Conservation (phyloP, 1,284 basidiomycete species). For the Cutaneotrichosporon sp. region DNA sequence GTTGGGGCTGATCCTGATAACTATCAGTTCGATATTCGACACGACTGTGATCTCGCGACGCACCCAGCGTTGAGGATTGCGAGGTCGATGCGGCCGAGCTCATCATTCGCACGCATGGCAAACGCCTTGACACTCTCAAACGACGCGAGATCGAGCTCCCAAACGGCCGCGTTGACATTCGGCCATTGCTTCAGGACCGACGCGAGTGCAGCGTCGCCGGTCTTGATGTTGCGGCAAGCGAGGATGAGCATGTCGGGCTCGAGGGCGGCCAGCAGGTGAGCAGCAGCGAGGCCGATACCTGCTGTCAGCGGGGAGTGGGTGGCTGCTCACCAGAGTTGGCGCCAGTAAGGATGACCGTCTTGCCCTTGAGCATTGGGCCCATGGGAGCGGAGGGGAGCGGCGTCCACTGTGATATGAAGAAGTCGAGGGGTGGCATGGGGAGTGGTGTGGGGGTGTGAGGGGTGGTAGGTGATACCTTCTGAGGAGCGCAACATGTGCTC, state of each 20-base stretch:
- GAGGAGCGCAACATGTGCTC: too few species aligned
- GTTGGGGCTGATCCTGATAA: neutral
- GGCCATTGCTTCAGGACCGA: slow-evolving; percentile 16
- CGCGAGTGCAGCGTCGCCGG: slow-evolving; percentile 16
- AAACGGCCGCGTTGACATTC: slow-evolving; percentile 19
- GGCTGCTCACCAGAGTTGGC: slow-evolving; percentile 23
- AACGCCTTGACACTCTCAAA: slow-evolving; percentile 22
- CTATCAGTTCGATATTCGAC: neutral
- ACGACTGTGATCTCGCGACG: neutral
- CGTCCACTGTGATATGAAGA: neutral
- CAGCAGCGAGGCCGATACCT: slow-evolving; percentile 28
- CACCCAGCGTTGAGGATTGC: slow-evolving; percentile 23
- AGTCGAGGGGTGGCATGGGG: neutral
- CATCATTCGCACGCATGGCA: neutral
- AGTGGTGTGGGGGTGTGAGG: neutral
- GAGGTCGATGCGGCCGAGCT: slow-evolving; percentile 11
- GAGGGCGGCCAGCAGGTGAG: slow-evolving; percentile 20
- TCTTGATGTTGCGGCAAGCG: slow-evolving; percentile 23
- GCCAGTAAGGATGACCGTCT: slow-evolving; percentile 30
- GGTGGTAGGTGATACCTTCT: neutral
- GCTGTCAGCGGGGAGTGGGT: too few species aligned
- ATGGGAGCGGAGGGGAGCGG: neutral
- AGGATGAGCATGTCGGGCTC: slow-evolving; percentile 27
- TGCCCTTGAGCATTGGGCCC: slow-evolving; percentile 12
- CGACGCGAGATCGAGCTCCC: slow-evolving; percentile 22